A percentile compares a stretch with the other conserved stretches of the same genome.
Evolutionary conservation across 768 basidiomycete genomes (phyloP).

Genomic region (Termitomyces sp.): DNA sequence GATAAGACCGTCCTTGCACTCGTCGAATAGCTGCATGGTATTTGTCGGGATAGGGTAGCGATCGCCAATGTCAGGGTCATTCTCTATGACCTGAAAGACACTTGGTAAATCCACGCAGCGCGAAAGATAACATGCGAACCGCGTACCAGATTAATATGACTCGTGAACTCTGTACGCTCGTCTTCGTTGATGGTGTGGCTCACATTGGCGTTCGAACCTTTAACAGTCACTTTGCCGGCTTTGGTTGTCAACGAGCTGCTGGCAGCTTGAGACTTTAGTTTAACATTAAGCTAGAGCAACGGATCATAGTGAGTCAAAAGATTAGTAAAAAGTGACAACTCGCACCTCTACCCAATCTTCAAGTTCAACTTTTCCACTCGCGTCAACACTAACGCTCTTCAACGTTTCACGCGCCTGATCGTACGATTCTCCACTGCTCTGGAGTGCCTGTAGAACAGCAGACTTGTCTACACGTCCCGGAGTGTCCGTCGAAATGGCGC

Average conservation of each 20-base stretch:
- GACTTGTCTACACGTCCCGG: conserved; percentile 85
- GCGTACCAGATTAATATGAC: conserved; percentile 92
- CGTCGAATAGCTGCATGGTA: conserved; percentile 99
- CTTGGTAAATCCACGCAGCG: conserved; percentile 6
- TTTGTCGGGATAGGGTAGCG: conserved; percentile 91
- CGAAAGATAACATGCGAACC: not conserved
- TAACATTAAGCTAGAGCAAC: conserved; percentile 67
- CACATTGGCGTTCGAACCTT: conserved; percentile 93
- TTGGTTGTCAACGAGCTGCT: conserved; percentile 48
- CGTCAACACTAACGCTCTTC: conserved; percentile 92
- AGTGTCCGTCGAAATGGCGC: conserved; percentile 72
- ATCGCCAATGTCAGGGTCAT: conserved; percentile 79
- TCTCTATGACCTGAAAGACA: conserved; percentile 74
- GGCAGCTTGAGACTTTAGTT: conserved; percentile 57
- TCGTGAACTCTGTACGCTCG: conserved; percentile 93
- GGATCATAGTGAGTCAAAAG: not conserved
- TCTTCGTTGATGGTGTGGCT: conserved; percentile 98
- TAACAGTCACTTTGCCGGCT: conserved; percentile 89
- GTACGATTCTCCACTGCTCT: conserved; percentile 83
- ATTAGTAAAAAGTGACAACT: conserved; percentile 14
- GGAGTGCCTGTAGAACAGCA: conserved; percentile 73
- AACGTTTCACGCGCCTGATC: conserved; percentile 87
- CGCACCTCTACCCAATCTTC: conserved; percentile 98
- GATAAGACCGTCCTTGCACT: conserved; percentile 92
- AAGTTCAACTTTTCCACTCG: conserved; percentile 92